Evolutionary conservation across 306 rosid species (phyloP).

Genomic region (Gastrolobium bilobum): DNA sequence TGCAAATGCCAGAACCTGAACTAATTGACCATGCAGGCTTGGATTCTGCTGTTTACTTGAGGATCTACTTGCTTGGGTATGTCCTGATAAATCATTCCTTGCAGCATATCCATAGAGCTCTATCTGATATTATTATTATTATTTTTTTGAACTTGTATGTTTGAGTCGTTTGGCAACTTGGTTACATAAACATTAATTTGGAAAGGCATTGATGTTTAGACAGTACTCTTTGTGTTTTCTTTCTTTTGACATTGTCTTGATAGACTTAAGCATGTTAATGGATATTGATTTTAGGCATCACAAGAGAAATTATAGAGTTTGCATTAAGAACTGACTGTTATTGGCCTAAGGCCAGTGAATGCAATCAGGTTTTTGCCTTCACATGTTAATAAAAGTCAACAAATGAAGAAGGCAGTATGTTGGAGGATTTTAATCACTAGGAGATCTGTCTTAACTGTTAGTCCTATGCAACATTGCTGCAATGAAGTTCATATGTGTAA

Average conservation of each 20-base stretch:
- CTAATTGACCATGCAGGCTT: constrained; percentile 90
- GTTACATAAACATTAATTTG: not conserved
- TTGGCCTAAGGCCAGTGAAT: not conserved
- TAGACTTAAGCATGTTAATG: too few species aligned
- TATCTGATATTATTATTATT: not conserved
- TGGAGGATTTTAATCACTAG: not conserved
- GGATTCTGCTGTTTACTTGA: constrained; percentile 91
- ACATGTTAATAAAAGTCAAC: not conserved
- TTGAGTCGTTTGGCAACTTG: not conserved
- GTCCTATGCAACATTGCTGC: not conserved
- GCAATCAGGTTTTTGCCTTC: not conserved
- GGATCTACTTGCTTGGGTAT: constrained; percentile 95
- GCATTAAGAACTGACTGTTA: not conserved
- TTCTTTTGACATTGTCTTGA: not conserved
- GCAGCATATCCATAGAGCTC: not conserved
- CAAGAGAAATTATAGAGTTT: not conserved
- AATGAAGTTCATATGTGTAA: constrained; percentile 5
- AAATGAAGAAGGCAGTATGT: not conserved
- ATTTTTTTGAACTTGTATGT: not conserved
- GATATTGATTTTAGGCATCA: too few species aligned
- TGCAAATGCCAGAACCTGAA: constrained; percentile 98
- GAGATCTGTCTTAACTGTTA: constrained; percentile 10
- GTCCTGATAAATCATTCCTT: constrained; percentile 29
- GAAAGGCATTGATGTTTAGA: not conserved
- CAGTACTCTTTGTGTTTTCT: not conserved